Conservation (phyloP, 2,329 filamentous ascomycete genomes). For the Phyllosticta capitalensis region DNA sequence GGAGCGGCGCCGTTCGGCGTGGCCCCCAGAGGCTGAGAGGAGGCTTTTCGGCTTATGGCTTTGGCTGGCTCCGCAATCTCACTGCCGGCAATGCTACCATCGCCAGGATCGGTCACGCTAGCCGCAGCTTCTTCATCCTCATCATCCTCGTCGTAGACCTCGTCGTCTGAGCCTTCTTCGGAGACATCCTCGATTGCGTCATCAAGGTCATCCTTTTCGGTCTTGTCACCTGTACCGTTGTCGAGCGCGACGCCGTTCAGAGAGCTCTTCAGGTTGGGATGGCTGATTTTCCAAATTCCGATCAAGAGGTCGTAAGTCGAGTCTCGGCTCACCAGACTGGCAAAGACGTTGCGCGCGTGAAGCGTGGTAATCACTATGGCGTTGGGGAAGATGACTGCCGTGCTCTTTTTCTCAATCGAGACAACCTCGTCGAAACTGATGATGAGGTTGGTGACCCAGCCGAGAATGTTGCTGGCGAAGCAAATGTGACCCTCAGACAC, state of each 20-base stretch:
- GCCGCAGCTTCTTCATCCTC: slow-evolving; percentile 64
- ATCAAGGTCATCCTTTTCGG: slow-evolving; percentile 61
- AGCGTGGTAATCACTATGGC: slow-evolving; percentile 94
- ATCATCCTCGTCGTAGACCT: slow-evolving; percentile 71
- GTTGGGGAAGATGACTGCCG: slow-evolving; percentile 91
- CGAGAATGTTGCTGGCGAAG: slow-evolving; percentile 97
- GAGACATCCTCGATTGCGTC: slow-evolving; percentile 32
- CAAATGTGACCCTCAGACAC: slow-evolving; percentile 96
- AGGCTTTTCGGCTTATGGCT: slow-evolving; percentile 60
- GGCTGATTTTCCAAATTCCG: slow-evolving; percentile 96
- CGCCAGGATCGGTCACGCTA: slow-evolving; percentile 47
- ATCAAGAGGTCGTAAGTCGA: slow-evolving; percentile 95
- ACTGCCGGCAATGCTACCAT: slow-evolving; percentile 45
- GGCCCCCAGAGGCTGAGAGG: slow-evolving; percentile 40
- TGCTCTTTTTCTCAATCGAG: slow-evolving; percentile 92
- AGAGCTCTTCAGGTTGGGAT: slow-evolving; percentile 83
- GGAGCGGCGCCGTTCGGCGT: slow-evolving; percentile 31
- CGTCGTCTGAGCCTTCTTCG: slow-evolving; percentile 61
- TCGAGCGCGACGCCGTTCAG: slow-evolving; percentile 80
- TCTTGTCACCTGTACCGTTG: slow-evolving; percentile 76
- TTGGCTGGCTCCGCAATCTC: slow-evolving; percentile 42
- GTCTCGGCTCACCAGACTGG: slow-evolving; percentile 87
- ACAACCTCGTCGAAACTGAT: slow-evolving; percentile 98
- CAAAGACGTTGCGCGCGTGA: slow-evolving; percentile 91
- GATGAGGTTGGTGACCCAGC: slow-evolving; percentile 94